Evolutionary conservation across 2,329 filamentous ascomycete species (phyloP).

Genomic region (Pseudocercospora pini-densiflorae): DNA sequence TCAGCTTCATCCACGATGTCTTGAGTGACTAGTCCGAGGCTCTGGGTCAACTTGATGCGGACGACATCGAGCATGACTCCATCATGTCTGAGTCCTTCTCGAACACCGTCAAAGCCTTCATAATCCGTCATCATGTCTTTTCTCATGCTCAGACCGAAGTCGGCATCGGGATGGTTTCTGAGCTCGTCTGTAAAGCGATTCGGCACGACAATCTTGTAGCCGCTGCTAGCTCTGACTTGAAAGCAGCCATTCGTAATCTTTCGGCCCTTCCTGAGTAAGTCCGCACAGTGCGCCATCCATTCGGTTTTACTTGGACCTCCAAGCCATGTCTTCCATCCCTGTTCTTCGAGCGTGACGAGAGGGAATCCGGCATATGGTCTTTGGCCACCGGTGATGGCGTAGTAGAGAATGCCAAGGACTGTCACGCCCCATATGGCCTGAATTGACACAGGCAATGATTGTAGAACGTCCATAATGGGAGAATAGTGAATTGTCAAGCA

Average conservation of each 20-base stretch:
- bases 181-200: conserved; percentile 23
- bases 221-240: conserved; percentile 24
- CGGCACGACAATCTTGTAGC: conserved; percentile 27
- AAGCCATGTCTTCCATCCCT: conserved; percentile 16
- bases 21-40: conserved; percentile 19
- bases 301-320: conserved; percentile 10
- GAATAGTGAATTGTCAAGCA: no score
- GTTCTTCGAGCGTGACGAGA: conserved; percentile 5
- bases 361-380: conserved; percentile 13
- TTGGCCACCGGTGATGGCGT: background rate
- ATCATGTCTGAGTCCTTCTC: conserved; percentile 15
- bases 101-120: conserved; percentile 29
- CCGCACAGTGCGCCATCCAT: conserved; percentile 2
- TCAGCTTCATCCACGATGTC: background rate
- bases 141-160: conserved; percentile 16
- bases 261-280: conserved; percentile 12
- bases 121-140: conserved; percentile 24
- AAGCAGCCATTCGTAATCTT: conserved; percentile 16
- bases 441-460: background rate
- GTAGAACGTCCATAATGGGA: no score
- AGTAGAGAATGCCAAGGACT: background rate
- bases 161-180: conserved; percentile 28
- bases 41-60: conserved; percentile 26
- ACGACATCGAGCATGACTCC: conserved; percentile 24
- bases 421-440: background rate